Evolutionary conservation across 345 rosid species (phyloP), one percentile per base, ranked within the genome.

Genomic region (Populus deltoides): DNA sequence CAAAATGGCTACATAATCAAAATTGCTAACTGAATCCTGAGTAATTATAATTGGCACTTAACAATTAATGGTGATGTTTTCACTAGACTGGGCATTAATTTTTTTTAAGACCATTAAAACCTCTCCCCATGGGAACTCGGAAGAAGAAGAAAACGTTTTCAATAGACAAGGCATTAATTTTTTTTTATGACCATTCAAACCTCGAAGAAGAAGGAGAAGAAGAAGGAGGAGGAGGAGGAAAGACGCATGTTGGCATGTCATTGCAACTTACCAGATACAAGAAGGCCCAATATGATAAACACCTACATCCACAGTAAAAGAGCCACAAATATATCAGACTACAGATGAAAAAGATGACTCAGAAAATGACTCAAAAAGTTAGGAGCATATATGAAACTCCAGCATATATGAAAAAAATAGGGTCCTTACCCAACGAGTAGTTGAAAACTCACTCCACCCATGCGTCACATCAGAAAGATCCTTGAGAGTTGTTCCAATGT

Each of bases 381-480:
- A 41, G 17, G 45, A 41, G 45, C 45, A 41, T 9, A 2, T n/a
- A 75, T 22, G 66, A 13, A 55, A 41, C 49, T 63, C 9, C 24
- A 8, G 36, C 25, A 51, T 10, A 16, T 33, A 73, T 38, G 53
- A n/a, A 55, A n/a, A 51, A 29, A 12, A 53, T 7, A 63, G 33
- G 55, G 22, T 18, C 75, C 86, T 89, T 86, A 93, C 99, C 99
- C 97, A 96, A 70, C 94, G 97, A 70, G 94, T 76, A 55, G 86
- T 79, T 49, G 99, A 96, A 84, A 96, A 88, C 57, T 89, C 95
- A 51, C 90, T 89, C 99, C 99, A 96, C 29, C 95, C 95, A 89
- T 93, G 97, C 13, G 98, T 96, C 82, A 96, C 99, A 78, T 96
- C 99, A 81, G 99, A 96, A 80, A 96, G 90, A 89, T 96, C 98